A percentile compares a stretch with the other conserved stretches of the same genome.
phyloP scores from a whole-genome alignment of 192 early-diverging fungal species.

The Helicostylum pulchrum region DNA sequence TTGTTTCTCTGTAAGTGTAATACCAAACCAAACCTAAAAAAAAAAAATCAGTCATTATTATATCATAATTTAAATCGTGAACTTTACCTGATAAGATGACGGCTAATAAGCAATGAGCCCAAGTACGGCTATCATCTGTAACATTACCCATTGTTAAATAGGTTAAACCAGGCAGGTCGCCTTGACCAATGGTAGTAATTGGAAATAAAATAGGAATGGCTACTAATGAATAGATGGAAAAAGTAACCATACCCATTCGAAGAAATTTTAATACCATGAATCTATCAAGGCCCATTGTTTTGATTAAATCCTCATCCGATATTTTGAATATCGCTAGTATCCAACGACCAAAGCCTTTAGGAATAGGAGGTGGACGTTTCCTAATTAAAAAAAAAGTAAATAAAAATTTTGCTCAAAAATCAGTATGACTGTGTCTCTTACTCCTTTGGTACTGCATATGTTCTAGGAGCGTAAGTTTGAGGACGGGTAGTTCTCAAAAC shows the following conservation, averaged over 20 bases:
- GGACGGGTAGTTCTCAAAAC: slow-evolving; percentile 61
- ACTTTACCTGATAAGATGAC: slow-evolving; percentile 52
- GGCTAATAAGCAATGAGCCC: slow-evolving; percentile 67
- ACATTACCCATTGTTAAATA: slow-evolving; percentile 74
- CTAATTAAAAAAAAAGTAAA: slow-evolving; percentile 21
- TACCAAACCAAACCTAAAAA: slow-evolving; percentile 2
- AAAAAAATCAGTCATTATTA: too few species aligned
- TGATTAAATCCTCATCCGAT: slow-evolving; percentile 53
- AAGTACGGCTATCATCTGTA: slow-evolving; percentile 46
- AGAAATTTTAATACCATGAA: slow-evolving; percentile 79
- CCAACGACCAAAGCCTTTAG: slow-evolving; percentile 57
- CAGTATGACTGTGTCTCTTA: slow-evolving; percentile 16
- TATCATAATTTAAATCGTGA: too few species aligned
- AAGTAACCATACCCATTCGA: slow-evolving; percentile 63
- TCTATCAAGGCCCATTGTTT: slow-evolving; percentile 64
- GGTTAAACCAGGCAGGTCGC: slow-evolving; percentile 47
- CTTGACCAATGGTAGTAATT: slow-evolving; percentile 59
- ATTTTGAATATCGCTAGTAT: slow-evolving; percentile 51
- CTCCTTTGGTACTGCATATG: slow-evolving; percentile 59
- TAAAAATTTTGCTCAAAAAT: background rate
- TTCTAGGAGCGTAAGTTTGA: slow-evolving; percentile 70
- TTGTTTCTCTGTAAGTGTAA: slow-evolving; percentile 56
- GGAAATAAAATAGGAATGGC: slow-evolving; percentile 65
- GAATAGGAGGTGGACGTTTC: slow-evolving; percentile 49
- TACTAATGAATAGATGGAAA: slow-evolving; percentile 53